These are phyloP conservation scores for Xanthoceras sorbifolium DNA, from an alignment of 345 rosid species.

Conservation along the genomic window DNA sequence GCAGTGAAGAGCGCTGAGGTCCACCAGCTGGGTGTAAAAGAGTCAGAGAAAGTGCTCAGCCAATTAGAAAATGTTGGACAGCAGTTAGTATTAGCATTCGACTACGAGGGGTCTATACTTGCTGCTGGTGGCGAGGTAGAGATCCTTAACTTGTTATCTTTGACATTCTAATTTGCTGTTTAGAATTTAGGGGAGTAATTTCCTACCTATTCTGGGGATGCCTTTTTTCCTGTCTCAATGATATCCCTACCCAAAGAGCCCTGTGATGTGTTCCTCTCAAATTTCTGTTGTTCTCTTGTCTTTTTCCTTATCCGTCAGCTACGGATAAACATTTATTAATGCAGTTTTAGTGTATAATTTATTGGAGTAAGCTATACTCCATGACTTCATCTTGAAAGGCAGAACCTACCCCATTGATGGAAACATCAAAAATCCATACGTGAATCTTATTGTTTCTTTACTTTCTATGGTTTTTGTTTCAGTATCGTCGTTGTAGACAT, in stretches of 20 bases:
- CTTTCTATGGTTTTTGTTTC: neutral
- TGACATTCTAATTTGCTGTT: neutral
- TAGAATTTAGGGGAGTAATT: neutral
- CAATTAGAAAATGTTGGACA: conserved; percentile 68
- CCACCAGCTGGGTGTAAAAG: conserved; percentile 45
- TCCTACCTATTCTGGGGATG: neutral
- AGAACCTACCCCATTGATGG: neutral
- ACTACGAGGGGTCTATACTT: conserved; percentile 64
- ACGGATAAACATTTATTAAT: neutral
- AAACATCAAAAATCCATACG: neutral
- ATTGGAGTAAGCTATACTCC: neutral
- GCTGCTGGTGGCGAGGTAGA: conserved; percentile 90
- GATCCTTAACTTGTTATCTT: conserved; percentile 6
- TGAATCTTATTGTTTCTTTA: neutral
- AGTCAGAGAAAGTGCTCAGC: conserved; percentile 52
- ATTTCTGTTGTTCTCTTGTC: neutral
- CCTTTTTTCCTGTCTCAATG: neutral
- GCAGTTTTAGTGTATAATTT: neutral
- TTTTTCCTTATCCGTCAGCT: neutral
- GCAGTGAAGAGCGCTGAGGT: conserved; percentile 38
- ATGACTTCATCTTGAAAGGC: neutral
- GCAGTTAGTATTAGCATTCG: conserved; percentile 70
- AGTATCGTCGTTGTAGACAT: neutral
- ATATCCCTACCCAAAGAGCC: neutral
- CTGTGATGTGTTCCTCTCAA: neutral